A percentile compares a stretch with the other conserved stretches of the same genome.
phyloP scores from a whole-genome alignment of 139 green algal species.

The Closterium sp. region DNA sequence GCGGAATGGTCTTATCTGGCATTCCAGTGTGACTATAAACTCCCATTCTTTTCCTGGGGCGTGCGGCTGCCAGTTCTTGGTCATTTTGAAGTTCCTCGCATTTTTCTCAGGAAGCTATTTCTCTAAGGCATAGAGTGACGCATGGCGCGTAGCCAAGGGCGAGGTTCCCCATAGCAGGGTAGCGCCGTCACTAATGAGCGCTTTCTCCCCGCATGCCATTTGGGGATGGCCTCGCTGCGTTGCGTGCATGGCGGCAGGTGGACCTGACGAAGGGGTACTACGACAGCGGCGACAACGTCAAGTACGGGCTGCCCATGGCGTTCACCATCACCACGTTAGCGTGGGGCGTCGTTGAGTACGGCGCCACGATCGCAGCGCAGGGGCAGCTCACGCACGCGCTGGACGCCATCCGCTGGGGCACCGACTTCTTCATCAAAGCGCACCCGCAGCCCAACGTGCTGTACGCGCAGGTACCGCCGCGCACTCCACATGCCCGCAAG shows the following conservation, averaged over 20 bases:
- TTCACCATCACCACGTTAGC: conserved; percentile 71
- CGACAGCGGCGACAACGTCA: conserved; percentile 70
- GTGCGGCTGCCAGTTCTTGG: too few species aligned
- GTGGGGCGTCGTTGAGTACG: conserved; percentile 66
- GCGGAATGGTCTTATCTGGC: conserved; percentile 14
- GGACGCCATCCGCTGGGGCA: conserved; percentile 56
- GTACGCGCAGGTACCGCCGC: conserved; percentile 42
- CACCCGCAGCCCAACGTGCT: conserved; percentile 55
- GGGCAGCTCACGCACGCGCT: conserved; percentile 32
- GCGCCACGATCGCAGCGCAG: not conserved
- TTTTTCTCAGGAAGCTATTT: too few species aligned
- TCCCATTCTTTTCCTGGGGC: too few species aligned
- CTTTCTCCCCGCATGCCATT: too few species aligned
- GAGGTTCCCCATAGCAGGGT: too few species aligned
- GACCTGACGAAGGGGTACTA: conserved; percentile 62
- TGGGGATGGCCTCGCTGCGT: too few species aligned
- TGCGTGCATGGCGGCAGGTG: conserved; percentile 1
- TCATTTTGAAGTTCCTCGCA: too few species aligned
- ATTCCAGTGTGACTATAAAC: too few species aligned
- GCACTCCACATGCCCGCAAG: too few species aligned
- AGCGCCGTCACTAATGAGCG: too few species aligned
- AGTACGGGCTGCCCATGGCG: conserved; percentile 72
- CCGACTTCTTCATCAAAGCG: conserved; percentile 63
- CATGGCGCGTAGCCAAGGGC: too few species aligned
- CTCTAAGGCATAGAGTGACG: too few species aligned